These are phyloP conservation scores for Elongisporangium undulatum DNA, from an alignment of 352 stramenopile species.

Conservation along the genomic window DNA sequence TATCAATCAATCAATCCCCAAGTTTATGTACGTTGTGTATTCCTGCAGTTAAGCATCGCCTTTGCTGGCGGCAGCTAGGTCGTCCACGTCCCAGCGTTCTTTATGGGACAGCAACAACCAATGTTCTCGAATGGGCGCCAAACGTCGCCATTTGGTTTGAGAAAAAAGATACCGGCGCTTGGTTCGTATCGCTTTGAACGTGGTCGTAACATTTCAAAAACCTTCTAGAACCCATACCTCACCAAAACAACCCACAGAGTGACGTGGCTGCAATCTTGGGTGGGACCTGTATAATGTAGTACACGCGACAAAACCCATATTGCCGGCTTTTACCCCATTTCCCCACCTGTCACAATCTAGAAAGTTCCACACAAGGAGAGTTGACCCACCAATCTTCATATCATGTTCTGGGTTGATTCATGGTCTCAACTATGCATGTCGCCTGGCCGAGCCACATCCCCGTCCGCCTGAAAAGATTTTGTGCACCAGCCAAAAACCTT, in stretches of 20 bases:
- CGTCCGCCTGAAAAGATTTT: slow-evolving; percentile 22
- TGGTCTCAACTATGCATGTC: slow-evolving; percentile 7
- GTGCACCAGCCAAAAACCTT: slow-evolving; percentile 7
- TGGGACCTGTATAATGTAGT: background rate
- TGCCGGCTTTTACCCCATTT: background rate
- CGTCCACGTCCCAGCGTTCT: background rate
- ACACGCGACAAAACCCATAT: background rate
- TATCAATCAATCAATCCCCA: background rate
- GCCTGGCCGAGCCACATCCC: slow-evolving; percentile 15
- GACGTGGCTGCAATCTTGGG: background rate
- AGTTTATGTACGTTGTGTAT: background rate
- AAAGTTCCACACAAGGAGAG: slow-evolving; percentile 45
- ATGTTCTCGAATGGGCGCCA: background rate
- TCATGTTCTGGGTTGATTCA: rapidly evolving
- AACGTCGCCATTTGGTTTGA: background rate
- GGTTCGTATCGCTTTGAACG: background rate
- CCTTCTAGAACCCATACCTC: background rate
- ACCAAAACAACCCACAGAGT: background rate
- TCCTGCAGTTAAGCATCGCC: background rate
- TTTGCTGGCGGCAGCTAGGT: too few species aligned
- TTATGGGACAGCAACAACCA: too few species aligned
- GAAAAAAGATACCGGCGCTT: background rate
- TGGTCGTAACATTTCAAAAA: background rate
- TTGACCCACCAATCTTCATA: slow-evolving; percentile 10
- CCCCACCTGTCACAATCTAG: slow-evolving; percentile 43